phyloP scores from a whole-genome alignment of 306 rosid genomes.

The Quercus aquifolioides region DNA sequence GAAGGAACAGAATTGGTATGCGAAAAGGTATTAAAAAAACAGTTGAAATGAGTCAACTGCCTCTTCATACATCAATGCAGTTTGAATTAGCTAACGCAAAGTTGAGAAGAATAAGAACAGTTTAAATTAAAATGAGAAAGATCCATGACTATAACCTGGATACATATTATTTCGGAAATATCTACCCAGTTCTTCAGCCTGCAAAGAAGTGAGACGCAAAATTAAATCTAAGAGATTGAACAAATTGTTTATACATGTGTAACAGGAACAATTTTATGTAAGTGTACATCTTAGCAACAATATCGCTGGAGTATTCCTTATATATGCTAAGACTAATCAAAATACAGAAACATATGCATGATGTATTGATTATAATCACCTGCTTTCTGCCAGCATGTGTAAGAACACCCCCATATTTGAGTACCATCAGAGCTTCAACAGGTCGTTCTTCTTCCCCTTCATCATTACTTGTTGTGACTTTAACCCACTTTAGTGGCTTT shows the following conservation, averaged over 20 bases:
- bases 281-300: background rate
- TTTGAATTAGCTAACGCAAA: background rate
- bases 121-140: conserved; percentile 9
- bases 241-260: conserved; percentile 8
- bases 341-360: background rate
- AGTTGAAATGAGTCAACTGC: background rate
- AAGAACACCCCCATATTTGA: conserved; percentile 97
- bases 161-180: conserved; percentile 91
- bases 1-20: background rate
- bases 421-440: conserved; percentile 93
- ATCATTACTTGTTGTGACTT: conserved; percentile 59
- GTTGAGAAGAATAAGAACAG: background rate
- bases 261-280: background rate
- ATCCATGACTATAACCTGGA: conserved; percentile 62
- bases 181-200: conserved; percentile 99
- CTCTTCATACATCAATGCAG: background rate
- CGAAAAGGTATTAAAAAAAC: background rate
- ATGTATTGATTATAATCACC: conserved; percentile 37
- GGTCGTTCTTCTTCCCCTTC: conserved; percentile 98
- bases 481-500: conserved; percentile 91
- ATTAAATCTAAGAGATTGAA: conserved; percentile 6
- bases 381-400: conserved; percentile 99
- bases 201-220: conserved; percentile 23
- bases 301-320: background rate
- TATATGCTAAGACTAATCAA: background rate